Base-by-base conservation (phyloP, 306 rosid species). In the Fragaria ananassa region DNA sequence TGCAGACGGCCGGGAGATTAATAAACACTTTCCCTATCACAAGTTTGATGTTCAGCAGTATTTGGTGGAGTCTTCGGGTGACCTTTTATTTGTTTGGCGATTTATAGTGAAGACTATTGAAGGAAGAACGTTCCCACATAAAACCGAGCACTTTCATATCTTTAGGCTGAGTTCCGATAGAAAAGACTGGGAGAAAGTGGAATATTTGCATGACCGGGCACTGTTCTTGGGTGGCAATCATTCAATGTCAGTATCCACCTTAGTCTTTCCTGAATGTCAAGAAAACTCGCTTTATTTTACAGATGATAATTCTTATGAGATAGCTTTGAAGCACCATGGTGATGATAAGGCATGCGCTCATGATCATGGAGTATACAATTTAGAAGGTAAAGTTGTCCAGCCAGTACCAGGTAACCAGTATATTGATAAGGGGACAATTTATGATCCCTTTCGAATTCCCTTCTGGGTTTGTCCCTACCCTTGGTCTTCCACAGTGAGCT, bases 251-350 rank as follows among this genome's bases (percentile, higher is more conserved):
- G 4, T 72, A 3, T 63, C 60, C 8, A 13, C n/a, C 34, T 7
- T 0, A 18, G 31, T 37, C 44, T 66, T 63, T 72, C 34, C 15
- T 14, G 68, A 66, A 29, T 51, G 11, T 27, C 60, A 79, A 39
- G 76, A 68, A 10, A 72, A 64, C 47, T 39, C 68, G 4, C 42
- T 79, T 41, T 72, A 79, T 68, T 77, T 23, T 63, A 68, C 74
- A 1, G 74, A 68, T 12, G 68, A 76, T 54, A 27, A 53, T 23
- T 49, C 54, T 34, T 49, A 45, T 18, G 73, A 68, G 76, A 64
- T 57, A 19, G n/a, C 12, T 41, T 34, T 46, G 14, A 56, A 56
- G 29, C 23, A 3, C 68, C 1, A 25, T 4, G 67, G 17, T 15
- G 71, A 46, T 34, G n/a, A 70, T 4, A 10, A n/a, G 29, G 29